Base-by-base conservation (phyloP, 176 grass and related monocot species). In the Carex scoparia region DNA sequence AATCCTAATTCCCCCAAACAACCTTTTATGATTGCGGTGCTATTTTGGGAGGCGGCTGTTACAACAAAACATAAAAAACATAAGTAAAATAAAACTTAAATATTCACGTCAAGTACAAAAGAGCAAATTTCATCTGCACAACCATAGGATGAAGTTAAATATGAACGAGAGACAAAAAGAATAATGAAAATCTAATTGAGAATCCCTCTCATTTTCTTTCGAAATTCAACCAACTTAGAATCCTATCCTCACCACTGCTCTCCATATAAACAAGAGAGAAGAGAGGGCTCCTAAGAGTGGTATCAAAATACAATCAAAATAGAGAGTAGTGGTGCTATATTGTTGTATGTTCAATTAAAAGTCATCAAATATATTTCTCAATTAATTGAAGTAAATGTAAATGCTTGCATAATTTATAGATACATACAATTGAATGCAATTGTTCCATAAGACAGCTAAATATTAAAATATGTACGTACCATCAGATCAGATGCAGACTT, bases 401-500 rank as follows among this genome's bases (percentile, higher is more conserved):
- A 28, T 11, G 27, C 2, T 65, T 65, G 23, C 3, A 5, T 31
- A 12, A 10, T 65, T 65, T 31, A 32, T 10, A 61, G 57, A 59
- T 60, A 32, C 62, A 1, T 3, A 23, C 23, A 23, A 23, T 23
- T 65, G 62, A 65, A 65, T 65, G 28, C 32, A 65, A 65, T 33
- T 31, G 12, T 33, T 65, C 10, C 11, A 30, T 65, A 65, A 65
- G 8, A 65, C 3, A 31, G 2, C 9, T 27, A 11, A 13, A 65
- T 65, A 31, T 65, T 65, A 0, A 40, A 40, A 40, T 65, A 32
- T 31, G 23, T 11, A 49, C 51, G 14, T 84, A 84, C 87, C 82
- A 10, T 56, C 81, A 81, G 85, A 0, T 40, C 38, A 15, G 83
- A 81, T 48, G 62, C 80, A 46, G 83, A 81, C 23, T 85, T 85